Percentiles rank a stretch among this genome's conserved stretches.
Evolutionary conservation across 371 early-diverging fungal species (phyloP).

Genomic region (Dichotomocladium elegans): DNA sequence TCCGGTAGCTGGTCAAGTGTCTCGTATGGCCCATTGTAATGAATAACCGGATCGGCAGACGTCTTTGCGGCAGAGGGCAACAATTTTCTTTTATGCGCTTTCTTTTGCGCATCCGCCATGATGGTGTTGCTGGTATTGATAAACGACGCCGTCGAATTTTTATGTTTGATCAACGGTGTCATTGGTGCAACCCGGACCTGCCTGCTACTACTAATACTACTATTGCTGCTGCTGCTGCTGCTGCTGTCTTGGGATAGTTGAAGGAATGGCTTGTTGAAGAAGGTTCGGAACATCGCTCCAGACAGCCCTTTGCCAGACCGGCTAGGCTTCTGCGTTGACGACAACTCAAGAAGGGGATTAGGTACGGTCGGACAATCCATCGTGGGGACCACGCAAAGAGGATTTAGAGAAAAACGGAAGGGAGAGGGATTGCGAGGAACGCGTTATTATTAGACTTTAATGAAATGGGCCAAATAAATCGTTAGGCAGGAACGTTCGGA

Average conservation of each 20-base stretch:
- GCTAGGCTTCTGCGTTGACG: background rate
- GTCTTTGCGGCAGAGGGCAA: too few species aligned
- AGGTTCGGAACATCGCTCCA: slow-evolving; percentile 10
- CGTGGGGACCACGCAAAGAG: slow-evolving; percentile 4
- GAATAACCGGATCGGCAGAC: slow-evolving; percentile 25
- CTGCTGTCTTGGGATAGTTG: slow-evolving; percentile 12
- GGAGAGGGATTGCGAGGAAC: too few species aligned
- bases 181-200: too few species aligned
- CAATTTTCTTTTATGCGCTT: background rate
- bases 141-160: too few species aligned
- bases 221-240: background rate
- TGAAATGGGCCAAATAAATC: too few species aligned
- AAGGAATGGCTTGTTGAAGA: slow-evolving; percentile 12
- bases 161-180: too few species aligned
- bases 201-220: background rate
- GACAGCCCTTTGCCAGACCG: slow-evolving; percentile 11
- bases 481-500: background rate
- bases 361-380: slow-evolving; percentile 8
- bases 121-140: too few species aligned
- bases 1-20: slow-evolving; percentile 37
- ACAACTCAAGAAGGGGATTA: slow-evolving; percentile 5
- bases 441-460: too few species aligned
- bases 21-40: slow-evolving; percentile 38
- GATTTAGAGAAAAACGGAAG: background rate
- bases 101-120: too few species aligned